Evolutionary conservation across 139 green algal species (phyloP), one percentile per base, ranked within the genome.

Genomic region (Cymbomonas tetramitiformis): DNA sequence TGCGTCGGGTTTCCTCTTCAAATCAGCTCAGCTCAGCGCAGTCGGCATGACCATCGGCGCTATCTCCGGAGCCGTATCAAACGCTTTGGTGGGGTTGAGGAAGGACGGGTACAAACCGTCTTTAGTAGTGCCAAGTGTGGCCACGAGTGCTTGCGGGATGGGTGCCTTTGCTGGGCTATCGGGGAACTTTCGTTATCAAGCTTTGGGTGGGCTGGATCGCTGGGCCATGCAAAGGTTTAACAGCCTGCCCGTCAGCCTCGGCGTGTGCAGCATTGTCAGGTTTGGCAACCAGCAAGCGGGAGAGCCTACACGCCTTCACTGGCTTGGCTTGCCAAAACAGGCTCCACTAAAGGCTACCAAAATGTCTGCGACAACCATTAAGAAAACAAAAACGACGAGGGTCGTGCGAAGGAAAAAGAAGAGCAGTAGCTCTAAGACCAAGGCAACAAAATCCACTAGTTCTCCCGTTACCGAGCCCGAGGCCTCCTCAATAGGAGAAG

Each of bases 121-220:
- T 4, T 67, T 87, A 3, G 58, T 75, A 5, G 65, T 94, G n/a
- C 83, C 90, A 12, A 57, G 61, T 3, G 44, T 88, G 2, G 62
- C 57, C 25, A 71, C 68, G 23, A 73, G 34, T 47, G 73, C 73
- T n/a, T 51, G 74, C 19, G 90, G 84, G 38, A 77, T 94, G 47
- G 86, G 68, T 4, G 76, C 79, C 0, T 86, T 81, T 52, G 73
- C 85, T 61, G 86, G 83, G 18, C 34, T 94, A 7, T 84, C 81
- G 53, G 73, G 74, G 31, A 96, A 97, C 69, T 44, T 75, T 31
- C 64, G 90, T 5, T 96, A 94, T 71, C 90, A 97, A 75, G 56
- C 88, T 30, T 54, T 97, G 4, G 82, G 79, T 9, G 90, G 90
- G 28, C 67, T 94, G 23, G 89, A 97, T 68, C 74, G 83, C 29